phyloP scores from a whole-genome alignment of 2,329 filamentous ascomycete species.

The Onygenales sp. region DNA sequence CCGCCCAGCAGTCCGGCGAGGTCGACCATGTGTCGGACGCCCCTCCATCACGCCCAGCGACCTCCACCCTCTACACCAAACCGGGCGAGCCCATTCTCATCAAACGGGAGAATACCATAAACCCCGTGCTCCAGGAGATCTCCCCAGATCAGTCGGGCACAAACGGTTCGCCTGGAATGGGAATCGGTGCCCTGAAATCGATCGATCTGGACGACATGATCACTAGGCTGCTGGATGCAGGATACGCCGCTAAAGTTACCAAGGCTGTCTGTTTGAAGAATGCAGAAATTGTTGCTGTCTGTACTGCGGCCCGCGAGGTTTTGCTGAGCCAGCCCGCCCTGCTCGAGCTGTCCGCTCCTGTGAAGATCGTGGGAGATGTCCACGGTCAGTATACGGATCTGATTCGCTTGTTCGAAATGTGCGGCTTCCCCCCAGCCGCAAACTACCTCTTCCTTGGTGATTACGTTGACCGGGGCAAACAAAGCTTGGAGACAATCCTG shows the following conservation, averaged over 20 bases:
- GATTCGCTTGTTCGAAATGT: constrained; percentile 97
- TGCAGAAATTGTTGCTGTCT: constrained; percentile 91
- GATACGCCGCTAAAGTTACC: constrained; percentile 91
- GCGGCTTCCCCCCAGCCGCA: constrained; percentile 81
- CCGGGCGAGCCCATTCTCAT: constrained; percentile 86
- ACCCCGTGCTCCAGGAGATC: constrained; percentile 50
- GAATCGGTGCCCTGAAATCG: constrained; percentile 83
- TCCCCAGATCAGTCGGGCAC: constrained; percentile 26
- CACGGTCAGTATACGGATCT: constrained; percentile 95
- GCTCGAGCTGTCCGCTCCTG: constrained; percentile 82
- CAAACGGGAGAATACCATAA: constrained; percentile 63
- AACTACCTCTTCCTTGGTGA: constrained; percentile 95
- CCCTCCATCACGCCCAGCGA: constrained; percentile 60
- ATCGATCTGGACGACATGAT: constrained; percentile 97
- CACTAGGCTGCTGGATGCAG: constrained; percentile 83
- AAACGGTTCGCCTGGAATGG: constrained; percentile 52
- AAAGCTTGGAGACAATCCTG: constrained; percentile 88
- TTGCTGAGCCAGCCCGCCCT: constrained; percentile 87
- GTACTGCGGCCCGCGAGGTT: constrained; percentile 76
- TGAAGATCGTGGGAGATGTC: constrained; percentile 96
- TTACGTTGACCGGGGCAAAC: constrained; percentile 94
- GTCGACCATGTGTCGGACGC: constrained; percentile 91
- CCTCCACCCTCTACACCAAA: constrained; percentile 51
- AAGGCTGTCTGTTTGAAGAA: constrained; percentile 97
- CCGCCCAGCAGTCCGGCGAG: constrained; percentile 77